These are phyloP conservation scores for Lepidium didymum DNA, from an alignment of 345 rosid species.

Conservation along the genomic window DNA sequence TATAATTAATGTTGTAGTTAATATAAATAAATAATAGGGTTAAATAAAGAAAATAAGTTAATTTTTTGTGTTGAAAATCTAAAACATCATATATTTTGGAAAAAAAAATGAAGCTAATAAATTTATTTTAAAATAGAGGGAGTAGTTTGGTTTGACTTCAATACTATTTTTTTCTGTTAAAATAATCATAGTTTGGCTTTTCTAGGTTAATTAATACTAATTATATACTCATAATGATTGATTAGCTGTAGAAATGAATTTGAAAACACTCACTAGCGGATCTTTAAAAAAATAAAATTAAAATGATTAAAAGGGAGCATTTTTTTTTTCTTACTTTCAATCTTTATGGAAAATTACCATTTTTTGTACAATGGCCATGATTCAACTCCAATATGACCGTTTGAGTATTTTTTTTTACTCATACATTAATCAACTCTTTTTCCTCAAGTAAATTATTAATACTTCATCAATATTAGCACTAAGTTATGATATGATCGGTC, in stretches of 20 bases:
- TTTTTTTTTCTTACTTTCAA: neutral
- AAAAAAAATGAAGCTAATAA: too few species aligned
- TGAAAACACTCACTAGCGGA: neutral
- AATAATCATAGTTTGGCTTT: neutral
- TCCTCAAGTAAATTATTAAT: neutral
- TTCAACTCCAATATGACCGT: conserved; percentile 1
- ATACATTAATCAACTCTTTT: neutral
- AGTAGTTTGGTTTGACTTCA: conserved; percentile 12
- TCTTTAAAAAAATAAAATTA: neutral
- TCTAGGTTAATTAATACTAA: neutral
- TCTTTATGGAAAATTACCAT: neutral
- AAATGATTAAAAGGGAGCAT: neutral
- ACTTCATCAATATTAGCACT: neutral
- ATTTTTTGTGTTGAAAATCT: too few species aligned
- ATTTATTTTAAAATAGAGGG: too few species aligned
- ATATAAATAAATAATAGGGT: too few species aligned
- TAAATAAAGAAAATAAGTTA: too few species aligned
- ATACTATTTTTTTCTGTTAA: neutral
- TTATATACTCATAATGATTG: neutral
- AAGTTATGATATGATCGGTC: too few species aligned
- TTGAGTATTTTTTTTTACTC: neutral
- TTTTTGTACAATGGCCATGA: neutral
- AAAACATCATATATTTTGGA: too few species aligned
- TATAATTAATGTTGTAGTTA: too few species aligned
- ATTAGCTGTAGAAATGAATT: neutral